A percentile compares a stretch with the other conserved stretches of the same genome.
Evolutionary conservation across 345 rosid species (phyloP).

Genomic region (Pistacia atlantica): DNA sequence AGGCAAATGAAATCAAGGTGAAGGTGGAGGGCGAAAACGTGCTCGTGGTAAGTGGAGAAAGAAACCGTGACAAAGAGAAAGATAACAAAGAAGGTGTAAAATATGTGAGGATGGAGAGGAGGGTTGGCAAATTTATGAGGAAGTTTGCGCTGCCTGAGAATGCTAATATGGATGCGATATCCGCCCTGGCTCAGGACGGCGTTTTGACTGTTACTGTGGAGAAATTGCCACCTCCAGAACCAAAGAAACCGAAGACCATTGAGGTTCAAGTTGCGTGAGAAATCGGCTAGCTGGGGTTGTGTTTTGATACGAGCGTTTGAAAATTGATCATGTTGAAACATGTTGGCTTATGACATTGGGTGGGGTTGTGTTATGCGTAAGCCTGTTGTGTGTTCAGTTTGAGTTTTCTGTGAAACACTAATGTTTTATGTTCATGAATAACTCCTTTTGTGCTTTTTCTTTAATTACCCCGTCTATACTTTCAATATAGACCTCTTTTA

Average conservation of each 20-base stretch:
- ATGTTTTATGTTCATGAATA: no score
- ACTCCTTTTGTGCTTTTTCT: no score
- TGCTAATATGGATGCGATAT: slow-evolving; percentile 53
- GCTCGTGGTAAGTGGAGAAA: slow-evolving; percentile 62
- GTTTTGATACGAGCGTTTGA: no score
- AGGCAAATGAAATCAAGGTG: slow-evolving; percentile 42
- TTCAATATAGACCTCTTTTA: no score
- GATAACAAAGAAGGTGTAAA: slow-evolving; percentile 29
- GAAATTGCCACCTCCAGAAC: slow-evolving; percentile 83
- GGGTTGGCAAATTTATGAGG: slow-evolving; percentile 74
- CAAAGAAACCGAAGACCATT: slow-evolving; percentile 63
- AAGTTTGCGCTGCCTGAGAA: slow-evolving; percentile 70
- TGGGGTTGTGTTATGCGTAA: no score
- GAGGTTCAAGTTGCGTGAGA: slow-evolving; percentile 63
- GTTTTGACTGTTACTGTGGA: slow-evolving; percentile 70
- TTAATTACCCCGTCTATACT: no score
- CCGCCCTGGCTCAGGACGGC: slow-evolving; percentile 66
- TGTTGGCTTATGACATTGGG: no score
- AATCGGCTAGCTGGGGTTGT: background rate
- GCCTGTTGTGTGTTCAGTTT: no score
- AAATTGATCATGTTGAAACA: no score
- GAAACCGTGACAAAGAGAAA: slow-evolving; percentile 35
- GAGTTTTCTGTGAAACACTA: no score
- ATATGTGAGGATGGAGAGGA: slow-evolving; percentile 79
- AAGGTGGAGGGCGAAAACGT: slow-evolving; percentile 72